Percentiles rank a stretch among this genome's conserved stretches.
phyloP scores from a whole-genome alignment of 495 filamentous ascomycete species.

The Penicillium lagena region DNA sequence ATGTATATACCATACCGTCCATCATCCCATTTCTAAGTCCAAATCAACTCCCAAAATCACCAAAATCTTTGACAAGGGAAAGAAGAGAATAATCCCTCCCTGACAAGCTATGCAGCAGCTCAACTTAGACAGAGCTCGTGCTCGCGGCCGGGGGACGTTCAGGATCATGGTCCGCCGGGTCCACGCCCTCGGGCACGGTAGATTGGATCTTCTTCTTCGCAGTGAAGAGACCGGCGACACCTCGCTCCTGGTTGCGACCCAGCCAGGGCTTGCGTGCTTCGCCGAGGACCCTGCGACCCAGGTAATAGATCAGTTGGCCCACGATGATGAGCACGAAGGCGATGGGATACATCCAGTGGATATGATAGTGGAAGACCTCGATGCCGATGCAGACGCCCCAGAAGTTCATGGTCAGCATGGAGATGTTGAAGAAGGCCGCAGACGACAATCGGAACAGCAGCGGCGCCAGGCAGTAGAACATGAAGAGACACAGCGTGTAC shows the following conservation, averaged over 20 bases:
- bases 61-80: not conserved
- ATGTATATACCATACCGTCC: too few relatives aligned
- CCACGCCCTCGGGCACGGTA: slow-evolving; percentile 5
- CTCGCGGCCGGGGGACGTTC: slow-evolving; percentile 3
- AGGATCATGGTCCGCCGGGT: slow-evolving; percentile 2
- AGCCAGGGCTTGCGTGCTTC: slow-evolving; percentile 95
- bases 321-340: slow-evolving; percentile 88
- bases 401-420: slow-evolving; percentile 89
- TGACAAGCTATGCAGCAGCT: not conserved
- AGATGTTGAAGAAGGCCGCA: slow-evolving; percentile 96
- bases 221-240: slow-evolving; percentile 77
- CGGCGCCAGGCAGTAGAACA: slow-evolving; percentile 87
- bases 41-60: not conserved
- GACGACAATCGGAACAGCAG: slow-evolving; percentile 80
- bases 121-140: slow-evolving; percentile 8
- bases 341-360: slow-evolving; percentile 92
- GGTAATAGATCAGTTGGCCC: slow-evolving; percentile 77
- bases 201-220: slow-evolving; percentile 70
- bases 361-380: slow-evolving; percentile 68
- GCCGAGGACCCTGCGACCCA: slow-evolving; percentile 67
- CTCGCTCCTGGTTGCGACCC: slow-evolving; percentile 74
- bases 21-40: too few relatives aligned
- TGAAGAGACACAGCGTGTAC: slow-evolving; percentile 71
- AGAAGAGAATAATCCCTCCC: not conserved
- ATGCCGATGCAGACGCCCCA: slow-evolving; percentile 93